These are phyloP conservation scores for Lactarius tabidus DNA, from an alignment of 768 basidiomycete genomes.

Conservation along the genomic window DNA sequence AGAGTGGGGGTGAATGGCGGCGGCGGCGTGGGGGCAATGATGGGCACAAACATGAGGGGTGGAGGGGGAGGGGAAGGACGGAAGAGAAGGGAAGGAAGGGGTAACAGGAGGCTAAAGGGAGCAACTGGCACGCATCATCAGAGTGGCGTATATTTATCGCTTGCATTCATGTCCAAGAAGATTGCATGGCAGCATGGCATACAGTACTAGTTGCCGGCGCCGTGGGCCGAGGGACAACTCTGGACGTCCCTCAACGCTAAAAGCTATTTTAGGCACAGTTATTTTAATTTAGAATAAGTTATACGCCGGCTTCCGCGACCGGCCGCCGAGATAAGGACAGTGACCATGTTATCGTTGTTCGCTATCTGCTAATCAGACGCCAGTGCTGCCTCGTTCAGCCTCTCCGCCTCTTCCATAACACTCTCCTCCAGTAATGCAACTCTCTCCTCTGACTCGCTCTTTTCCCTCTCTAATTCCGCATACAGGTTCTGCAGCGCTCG, in stretches of 20 bases:
- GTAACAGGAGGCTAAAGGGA: background rate
- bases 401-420: constrained; percentile 82
- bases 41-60: background rate
- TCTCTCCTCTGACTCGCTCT: constrained; percentile 53
- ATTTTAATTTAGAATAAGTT: no score
- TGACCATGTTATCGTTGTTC: background rate
- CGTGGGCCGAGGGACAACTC: no score
- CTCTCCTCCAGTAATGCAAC: constrained; percentile 74
- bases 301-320: background rate
- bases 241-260: no score
- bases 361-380: constrained; percentile 30
- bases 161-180: background rate
- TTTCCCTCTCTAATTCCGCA: constrained; percentile 74
- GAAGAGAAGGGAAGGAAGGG: background rate
- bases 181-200: background rate
- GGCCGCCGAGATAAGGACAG: background rate
- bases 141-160: constrained; percentile 3
- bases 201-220: no score
- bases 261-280: no score
- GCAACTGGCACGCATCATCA: background rate
- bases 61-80: background rate
- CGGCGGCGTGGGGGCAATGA: background rate
- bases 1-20: background rate
- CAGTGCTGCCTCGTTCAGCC: constrained; percentile 70
- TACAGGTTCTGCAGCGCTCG: constrained; percentile 75